Base-by-base conservation (phyloP, 2,329 filamentous ascomycete species). In the Penicillium sp. region DNA sequence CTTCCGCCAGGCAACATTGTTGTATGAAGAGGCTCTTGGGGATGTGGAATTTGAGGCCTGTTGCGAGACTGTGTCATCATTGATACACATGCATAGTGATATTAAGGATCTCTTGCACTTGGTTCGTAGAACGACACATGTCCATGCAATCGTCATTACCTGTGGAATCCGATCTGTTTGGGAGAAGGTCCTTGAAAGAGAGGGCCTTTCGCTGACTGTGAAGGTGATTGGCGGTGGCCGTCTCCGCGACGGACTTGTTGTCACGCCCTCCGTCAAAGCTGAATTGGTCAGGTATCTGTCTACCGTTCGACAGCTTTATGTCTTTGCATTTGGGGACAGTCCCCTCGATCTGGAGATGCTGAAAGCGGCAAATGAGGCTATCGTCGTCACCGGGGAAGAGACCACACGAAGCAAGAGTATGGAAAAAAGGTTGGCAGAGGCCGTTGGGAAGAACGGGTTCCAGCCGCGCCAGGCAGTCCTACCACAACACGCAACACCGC, bases 101-200 rank as follows among this genome's bases (percentile, higher is more conserved):
- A 74, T 88, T 31, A 4, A 75, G 0, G 52, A 63, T n/a, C 60
- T 88, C 2, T 65, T 88, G 19, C 62, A 67, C 7, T 53, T 57
- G 1, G 67, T 74, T 74, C 0, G 59, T 59, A 23, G 10, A 7
- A 38, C 33, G 62, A 6, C 29, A 67, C 0, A 81, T 58, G 65
- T 85, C 13, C 70, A 75, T 2, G 78, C 76, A 0, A 59, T 87
- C 0, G 71, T 88, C 12, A 65, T 87, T 7, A 88, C 80, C 1
- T 84, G 81, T 66, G 85, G 85, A 0, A 66, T 84, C 2, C 73
- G 76, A 4, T 69, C 62, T 1, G 69, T 88, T 2, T 88, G 84
- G 86, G 78, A 86, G 23, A 79, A 75, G 21, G 73, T 88, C 0
- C 51, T 89, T 7, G 65, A 78, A 15, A 72, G 52, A 49, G 68